Conservation (phyloP, 306 rosid genomes). For the Biancaea sappan region DNA sequence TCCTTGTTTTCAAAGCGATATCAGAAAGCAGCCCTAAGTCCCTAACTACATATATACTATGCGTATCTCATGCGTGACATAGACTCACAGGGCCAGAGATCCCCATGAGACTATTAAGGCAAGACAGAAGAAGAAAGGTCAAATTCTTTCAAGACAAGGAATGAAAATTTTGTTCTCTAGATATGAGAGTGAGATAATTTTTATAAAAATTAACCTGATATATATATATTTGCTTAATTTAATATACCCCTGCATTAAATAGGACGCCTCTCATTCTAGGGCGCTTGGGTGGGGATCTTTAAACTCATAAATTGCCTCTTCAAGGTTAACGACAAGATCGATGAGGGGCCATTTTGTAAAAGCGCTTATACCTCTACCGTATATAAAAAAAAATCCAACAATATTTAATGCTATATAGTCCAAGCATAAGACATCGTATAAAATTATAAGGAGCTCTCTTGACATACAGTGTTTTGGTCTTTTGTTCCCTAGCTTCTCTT, state of each 20-base stretch:
- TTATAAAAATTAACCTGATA: constrained; percentile 40
- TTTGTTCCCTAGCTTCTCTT: neutral
- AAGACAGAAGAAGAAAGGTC: constrained; percentile 56
- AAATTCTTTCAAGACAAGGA: constrained; percentile 35
- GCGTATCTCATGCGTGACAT: constrained; percentile 43
- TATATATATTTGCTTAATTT: constrained; percentile 27
- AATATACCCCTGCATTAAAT: constrained; percentile 25
- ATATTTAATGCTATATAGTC: neutral
- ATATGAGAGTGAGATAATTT: constrained; percentile 39
- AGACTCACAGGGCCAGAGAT: constrained; percentile 25
- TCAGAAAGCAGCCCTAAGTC: too few species aligned
- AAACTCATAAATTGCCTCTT: constrained; percentile 29
- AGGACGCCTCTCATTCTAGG: constrained; percentile 41
- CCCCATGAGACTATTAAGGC: neutral
- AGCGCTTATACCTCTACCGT: too few species aligned
- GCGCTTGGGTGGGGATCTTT: constrained; percentile 40
- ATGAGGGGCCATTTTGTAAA: constrained; percentile 41
- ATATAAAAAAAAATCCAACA: neutral
- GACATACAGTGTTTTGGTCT: neutral
- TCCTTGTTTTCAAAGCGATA: too few species aligned
- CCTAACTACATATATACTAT: too few species aligned
- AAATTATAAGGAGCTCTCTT: neutral
- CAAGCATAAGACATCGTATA: neutral
- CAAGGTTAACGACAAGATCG: constrained; percentile 41
- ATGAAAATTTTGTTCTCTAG: constrained; percentile 29